Base-by-base conservation (phyloP, 169 alveolate genomes). In the Babesia caballi region DNA sequence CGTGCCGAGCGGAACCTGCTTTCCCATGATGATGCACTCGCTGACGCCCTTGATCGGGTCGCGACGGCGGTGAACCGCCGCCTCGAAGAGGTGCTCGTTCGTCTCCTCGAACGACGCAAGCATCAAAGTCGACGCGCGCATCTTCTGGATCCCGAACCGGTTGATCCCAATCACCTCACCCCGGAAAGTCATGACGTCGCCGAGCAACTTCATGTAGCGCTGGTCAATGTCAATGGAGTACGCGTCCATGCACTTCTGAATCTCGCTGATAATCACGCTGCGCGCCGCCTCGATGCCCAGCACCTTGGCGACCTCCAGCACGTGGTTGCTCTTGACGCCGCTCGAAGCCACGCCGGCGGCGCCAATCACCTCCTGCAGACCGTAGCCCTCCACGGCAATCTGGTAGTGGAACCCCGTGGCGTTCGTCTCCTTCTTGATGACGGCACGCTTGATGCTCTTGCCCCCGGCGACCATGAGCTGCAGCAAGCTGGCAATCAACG, bases 101-200 rank as follows among this genome's bases (percentile, higher is more conserved):
- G 99, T 98, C 85, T 96, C 97, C 91, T 98, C 99, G 85, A 98
- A 98, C 54, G 98, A 94, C 8, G 99, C 99, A 56, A 97, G 91
- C 98, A 97, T 94, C 40, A 98, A 87, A n/a, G 99, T 95, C 36
- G 98, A 93, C 2, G 96, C 92, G 25, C 98, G 94, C 97, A 97
- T 96, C 91, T 96, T 96, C 69, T 93, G 93, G 56, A 98, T 96
- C 49, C 99, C 99, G 82, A 94, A 95, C 83, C 99, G 90, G 42
- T 96, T 96, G 51, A 96, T 96, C 14, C 99, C 99, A 35, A 94
- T 82, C 28, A 97, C 97, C 59, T 93, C 91, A n/a, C 98, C 98
- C 68, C 93, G 85, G 84, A 94, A 96, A n/a, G 99, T 96, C 99
- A 97, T 96, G 23, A 94, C 94, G 82, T 97, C 99, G 3, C 99